phyloP scores from a whole-genome alignment of 2,329 filamentous ascomycete species.

The Ceratocystis cubensis region DNA sequence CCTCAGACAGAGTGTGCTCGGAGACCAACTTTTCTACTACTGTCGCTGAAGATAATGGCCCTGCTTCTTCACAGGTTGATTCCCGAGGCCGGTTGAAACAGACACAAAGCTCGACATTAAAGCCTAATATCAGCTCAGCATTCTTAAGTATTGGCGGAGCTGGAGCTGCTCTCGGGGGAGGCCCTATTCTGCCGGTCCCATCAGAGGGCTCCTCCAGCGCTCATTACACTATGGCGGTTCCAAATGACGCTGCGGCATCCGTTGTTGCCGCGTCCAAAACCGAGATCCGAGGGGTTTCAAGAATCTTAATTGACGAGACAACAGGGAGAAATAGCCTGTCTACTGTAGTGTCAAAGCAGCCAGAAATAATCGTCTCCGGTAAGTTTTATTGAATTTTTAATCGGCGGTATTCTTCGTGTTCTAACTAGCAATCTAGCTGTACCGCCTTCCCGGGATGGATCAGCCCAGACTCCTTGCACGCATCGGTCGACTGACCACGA shows the following conservation, averaged over 20 bases:
- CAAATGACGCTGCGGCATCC: slow-evolving; percentile 10
- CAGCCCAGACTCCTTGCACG: not conserved
- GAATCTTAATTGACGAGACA: slow-evolving; percentile 10
- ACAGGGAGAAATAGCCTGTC: not conserved
- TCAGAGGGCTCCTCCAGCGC: slow-evolving; percentile 13
- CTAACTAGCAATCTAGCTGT: not conserved
- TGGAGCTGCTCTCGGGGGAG: slow-evolving; percentile 16
- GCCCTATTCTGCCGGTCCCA: slow-evolving; percentile 17
- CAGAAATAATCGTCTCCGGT: slow-evolving; percentile 1
- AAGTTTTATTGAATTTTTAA: not conserved
- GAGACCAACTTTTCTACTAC: not conserved
- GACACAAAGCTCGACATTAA: not conserved
- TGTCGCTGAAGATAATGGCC: too few relatives aligned
- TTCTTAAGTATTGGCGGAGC: slow-evolving; percentile 20
- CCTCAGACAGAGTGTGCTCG: not conserved
- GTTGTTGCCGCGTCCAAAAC: slow-evolving; percentile 14
- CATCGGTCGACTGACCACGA: slow-evolving; percentile 30
- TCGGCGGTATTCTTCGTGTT: not conserved
- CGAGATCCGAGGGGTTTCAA: slow-evolving; percentile 17
- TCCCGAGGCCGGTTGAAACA: not conserved
- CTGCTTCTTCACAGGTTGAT: not conserved
- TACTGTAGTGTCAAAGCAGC: not conserved
- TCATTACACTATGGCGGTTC: slow-evolving; percentile 18
- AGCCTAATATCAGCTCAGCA: slow-evolving; percentile 18
- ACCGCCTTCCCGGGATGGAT: not conserved